Conservation (phyloP, 768 basidiomycete genomes). For the Rhodotorula toruloides region DNA sequence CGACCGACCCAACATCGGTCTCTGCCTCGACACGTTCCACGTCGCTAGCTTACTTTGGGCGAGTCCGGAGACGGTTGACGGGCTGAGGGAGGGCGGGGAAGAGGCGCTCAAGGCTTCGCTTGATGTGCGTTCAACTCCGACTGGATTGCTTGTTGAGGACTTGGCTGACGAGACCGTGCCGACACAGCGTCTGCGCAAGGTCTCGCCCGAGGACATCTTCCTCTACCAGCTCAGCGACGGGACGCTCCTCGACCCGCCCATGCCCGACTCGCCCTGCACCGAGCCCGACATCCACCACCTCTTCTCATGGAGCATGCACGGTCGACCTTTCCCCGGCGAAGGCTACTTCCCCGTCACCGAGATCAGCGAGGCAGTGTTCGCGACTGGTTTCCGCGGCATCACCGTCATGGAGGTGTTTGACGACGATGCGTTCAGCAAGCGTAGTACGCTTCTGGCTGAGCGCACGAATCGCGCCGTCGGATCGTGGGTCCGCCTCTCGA, state of each 20-base stretch:
- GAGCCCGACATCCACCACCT: conserved; percentile 12
- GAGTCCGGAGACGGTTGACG: conserved; percentile 3
- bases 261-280: conserved; percentile 9
- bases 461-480: conserved; percentile 1
- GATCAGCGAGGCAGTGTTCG: conserved; percentile 14
- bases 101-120: conserved; percentile 9
- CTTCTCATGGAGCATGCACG: conserved; percentile 15
- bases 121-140: not conserved
- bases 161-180: too few species aligned
- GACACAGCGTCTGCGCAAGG: conserved; percentile 11
- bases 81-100: conserved; percentile 1
- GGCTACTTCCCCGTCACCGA: conserved; percentile 28
- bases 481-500: conserved; percentile 4
- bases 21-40: conserved; percentile 30
- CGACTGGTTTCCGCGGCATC: conserved; percentile 15
- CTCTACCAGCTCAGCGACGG: conserved; percentile 22
- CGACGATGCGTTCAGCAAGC: conserved; percentile 5
- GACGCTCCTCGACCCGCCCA: conserved; percentile 8
- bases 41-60: conserved; percentile 4
- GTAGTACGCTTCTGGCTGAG: not conserved
- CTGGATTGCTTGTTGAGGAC: too few species aligned
- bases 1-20: conserved; percentile 15
- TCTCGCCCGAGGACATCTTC: conserved; percentile 8
- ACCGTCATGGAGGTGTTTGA: conserved; percentile 13
- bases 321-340: conserved; percentile 21